Percentiles rank a stretch among this genome's conserved stretches.
These are phyloP conservation scores for Capillidium rhysosporum DNA, from an alignment of 371 early-diverging fungal genomes.

Conservation along the genomic window DNA sequence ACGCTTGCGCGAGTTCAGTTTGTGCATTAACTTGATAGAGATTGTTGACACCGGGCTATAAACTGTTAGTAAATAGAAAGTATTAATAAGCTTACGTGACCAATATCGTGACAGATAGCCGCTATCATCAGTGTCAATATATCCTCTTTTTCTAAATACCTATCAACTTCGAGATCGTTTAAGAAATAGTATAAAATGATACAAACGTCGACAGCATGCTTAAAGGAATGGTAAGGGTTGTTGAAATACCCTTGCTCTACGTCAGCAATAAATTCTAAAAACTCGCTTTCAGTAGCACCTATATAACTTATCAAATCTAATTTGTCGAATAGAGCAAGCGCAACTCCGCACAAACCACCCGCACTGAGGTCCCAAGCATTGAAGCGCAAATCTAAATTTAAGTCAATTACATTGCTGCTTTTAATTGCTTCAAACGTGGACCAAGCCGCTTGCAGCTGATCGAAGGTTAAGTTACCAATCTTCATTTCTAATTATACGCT, in stretches of 20 bases:
- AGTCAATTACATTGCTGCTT: background rate
- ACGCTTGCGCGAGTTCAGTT: conserved; percentile 43
- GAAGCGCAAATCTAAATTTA: conserved; percentile 23
- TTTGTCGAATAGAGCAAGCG: conserved; percentile 40
- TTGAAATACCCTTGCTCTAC: conserved; percentile 56
- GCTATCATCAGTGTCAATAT: conserved; percentile 52
- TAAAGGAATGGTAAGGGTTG: conserved; percentile 77
- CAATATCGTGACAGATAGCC: conserved; percentile 78
- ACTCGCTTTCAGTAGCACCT: conserved; percentile 29
- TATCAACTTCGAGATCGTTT: conserved; percentile 29
- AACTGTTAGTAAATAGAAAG: background rate
- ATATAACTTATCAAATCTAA: conserved; percentile 31
- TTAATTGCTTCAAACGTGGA: background rate
- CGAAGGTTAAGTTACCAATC: background rate
- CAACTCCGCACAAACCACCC: conserved; percentile 47
- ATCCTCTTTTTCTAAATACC: conserved; percentile 42
- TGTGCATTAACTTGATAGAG: conserved; percentile 66
- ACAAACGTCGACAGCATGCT: conserved; percentile 73
- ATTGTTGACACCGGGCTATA: conserved; percentile 76
- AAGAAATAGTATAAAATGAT: conserved; percentile 58
- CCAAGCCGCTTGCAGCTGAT: background rate
- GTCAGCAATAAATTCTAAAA: conserved; percentile 62
- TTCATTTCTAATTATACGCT: no score
- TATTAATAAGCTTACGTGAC: conserved; percentile 44
- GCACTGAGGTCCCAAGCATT: conserved; percentile 39